phyloP scores from a whole-genome alignment of 2,329 filamentous ascomycete genomes.

The Pseudomassariella vexata region DNA sequence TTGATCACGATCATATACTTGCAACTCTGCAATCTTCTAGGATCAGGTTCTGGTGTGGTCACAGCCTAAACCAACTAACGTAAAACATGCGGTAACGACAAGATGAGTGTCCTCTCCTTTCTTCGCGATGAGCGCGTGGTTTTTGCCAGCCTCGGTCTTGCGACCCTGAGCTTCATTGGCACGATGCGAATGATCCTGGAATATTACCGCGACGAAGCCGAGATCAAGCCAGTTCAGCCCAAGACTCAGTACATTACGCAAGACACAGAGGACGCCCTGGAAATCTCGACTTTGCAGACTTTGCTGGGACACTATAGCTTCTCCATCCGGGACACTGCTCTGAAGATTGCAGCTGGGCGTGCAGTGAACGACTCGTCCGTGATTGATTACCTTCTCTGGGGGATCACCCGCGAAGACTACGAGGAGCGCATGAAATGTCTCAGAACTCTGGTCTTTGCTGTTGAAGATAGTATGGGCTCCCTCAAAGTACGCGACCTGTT shows the following conservation, averaged over 20 bases:
- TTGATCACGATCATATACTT: too few species aligned
- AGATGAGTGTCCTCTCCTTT: slow-evolving; percentile 33
- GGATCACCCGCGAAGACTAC: slow-evolving; percentile 54
- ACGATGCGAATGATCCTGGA: slow-evolving; percentile 54
- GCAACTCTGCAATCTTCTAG: too few species aligned
- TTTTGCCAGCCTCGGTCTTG: slow-evolving; percentile 47
- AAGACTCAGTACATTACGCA: slow-evolving; percentile 71
- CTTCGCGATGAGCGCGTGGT: slow-evolving; percentile 48
- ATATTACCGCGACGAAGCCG: slow-evolving; percentile 56
- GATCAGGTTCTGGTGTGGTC: too few species aligned
- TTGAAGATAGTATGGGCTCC: slow-evolving; percentile 41
- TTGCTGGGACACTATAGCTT: slow-evolving; percentile 67
- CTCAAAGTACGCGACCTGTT: too few species aligned
- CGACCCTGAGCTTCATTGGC: slow-evolving; percentile 52
- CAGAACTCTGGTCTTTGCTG: slow-evolving; percentile 50
- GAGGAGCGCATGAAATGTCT: slow-evolving; percentile 53
- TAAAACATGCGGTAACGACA: slow-evolving; percentile 11
- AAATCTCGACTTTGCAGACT: slow-evolving; percentile 59
- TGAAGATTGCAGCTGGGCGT: slow-evolving; percentile 50
- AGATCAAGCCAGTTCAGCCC: slow-evolving; percentile 58
- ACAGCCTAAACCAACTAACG: too few species aligned
- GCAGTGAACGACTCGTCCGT: slow-evolving; percentile 52
- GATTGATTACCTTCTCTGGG: slow-evolving; percentile 46
- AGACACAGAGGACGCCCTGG: slow-evolving; percentile 67
- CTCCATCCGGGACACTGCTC: slow-evolving; percentile 64